A percentile compares a stretch with the other conserved stretches of the same genome.
Conservation (phyloP, 2,329 filamentous ascomycete genomes). For the Fulvia fulva region DNA sequence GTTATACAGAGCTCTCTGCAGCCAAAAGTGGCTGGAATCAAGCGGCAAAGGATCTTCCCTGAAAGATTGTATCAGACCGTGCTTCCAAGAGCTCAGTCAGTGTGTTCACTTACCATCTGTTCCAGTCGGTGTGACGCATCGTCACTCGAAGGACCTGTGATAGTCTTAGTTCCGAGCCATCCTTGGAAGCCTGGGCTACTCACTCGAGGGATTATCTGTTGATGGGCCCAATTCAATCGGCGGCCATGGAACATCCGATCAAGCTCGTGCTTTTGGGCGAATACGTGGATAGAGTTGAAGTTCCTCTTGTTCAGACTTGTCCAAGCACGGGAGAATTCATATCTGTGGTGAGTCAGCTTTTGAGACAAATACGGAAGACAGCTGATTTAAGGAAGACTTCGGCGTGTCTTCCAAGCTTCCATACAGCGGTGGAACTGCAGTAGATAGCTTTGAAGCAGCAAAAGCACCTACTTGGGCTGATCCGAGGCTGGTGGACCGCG, state of each 20-base stretch:
- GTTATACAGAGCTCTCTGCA: slow-evolving; percentile 19
- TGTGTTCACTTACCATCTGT: slow-evolving; percentile 28
- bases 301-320: slow-evolving; percentile 12
- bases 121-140: slow-evolving; percentile 37
- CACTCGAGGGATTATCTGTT: neutral
- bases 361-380: neutral
- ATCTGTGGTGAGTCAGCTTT: neutral
- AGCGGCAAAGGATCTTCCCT: slow-evolving; percentile 27
- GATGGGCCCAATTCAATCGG: neutral
- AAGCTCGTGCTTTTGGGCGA: slow-evolving; percentile 26
- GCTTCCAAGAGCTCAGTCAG: neutral
- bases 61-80: neutral
- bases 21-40: slow-evolving; percentile 25
- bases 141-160: slow-evolving; percentile 29
- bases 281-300: slow-evolving; percentile 22
- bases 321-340: neutral
- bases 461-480: neutral
- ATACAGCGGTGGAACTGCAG: slow-evolving; percentile 3
- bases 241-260: slow-evolving; percentile 19
- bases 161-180: neutral
- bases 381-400: neutral
- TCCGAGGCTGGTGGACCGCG: slow-evolving; percentile 6
- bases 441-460: neutral
- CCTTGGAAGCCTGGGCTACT: neutral
- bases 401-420: neutral